Conservation (phyloP, 352 stramenopile species). For the Globisporangium abappressorium region DNA sequence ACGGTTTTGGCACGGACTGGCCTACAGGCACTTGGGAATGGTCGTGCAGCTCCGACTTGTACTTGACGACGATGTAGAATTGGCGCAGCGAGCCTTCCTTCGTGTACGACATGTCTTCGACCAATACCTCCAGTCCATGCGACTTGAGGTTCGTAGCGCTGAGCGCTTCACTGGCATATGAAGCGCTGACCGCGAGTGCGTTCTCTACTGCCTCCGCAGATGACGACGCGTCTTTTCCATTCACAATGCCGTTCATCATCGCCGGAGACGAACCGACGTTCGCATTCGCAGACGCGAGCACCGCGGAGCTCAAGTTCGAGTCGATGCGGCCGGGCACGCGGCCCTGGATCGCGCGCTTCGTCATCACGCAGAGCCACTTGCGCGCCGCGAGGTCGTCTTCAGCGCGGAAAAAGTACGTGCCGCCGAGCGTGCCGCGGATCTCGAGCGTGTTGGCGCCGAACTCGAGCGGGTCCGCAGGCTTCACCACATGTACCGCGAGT, state of each 20-base stretch:
- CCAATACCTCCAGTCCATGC: slow-evolving; percentile 54
- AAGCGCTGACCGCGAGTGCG: slow-evolving; percentile 6
- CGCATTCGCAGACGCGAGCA: slow-evolving; percentile 15
- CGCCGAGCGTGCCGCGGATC: slow-evolving; percentile 67
- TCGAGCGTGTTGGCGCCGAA: slow-evolving; percentile 78
- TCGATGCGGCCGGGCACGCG: slow-evolving; percentile 67
- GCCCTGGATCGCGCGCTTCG: slow-evolving; percentile 77
- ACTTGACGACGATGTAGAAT: slow-evolving; percentile 85
- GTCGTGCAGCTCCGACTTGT: slow-evolving; percentile 81
- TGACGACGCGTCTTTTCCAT: background rate
- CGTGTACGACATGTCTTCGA: slow-evolving; percentile 73
- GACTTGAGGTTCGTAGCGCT: slow-evolving; percentile 49
- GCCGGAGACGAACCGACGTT: background rate
- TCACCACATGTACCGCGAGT: slow-evolving; percentile 71
- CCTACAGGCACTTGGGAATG: slow-evolving; percentile 69
- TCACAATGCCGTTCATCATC: slow-evolving; percentile 1
- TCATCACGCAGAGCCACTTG: slow-evolving; percentile 80
- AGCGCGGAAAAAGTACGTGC: slow-evolving; percentile 78
- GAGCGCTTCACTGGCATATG: background rate
- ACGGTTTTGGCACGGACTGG: slow-evolving; percentile 64
- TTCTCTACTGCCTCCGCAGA: slow-evolving; percentile 15
- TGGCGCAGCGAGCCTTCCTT: slow-evolving; percentile 74
- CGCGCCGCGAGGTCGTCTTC: slow-evolving; percentile 75
- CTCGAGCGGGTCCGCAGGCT: slow-evolving; percentile 65
- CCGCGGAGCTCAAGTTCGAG: slow-evolving; percentile 38